phyloP scores from a whole-genome alignment of 2,329 filamentous ascomycete genomes.

The Fusarium sp. region DNA sequence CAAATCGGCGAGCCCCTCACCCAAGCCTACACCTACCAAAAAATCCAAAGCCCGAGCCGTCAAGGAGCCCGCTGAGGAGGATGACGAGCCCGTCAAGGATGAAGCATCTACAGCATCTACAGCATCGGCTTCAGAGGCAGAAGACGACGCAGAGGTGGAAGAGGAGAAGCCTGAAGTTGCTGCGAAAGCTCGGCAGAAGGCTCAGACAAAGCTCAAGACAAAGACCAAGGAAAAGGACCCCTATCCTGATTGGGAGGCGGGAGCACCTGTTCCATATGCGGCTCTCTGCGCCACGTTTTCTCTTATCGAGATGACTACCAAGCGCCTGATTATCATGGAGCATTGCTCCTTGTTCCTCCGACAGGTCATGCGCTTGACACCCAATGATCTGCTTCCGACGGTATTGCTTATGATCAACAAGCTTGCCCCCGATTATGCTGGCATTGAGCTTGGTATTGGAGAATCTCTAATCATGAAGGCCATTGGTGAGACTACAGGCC shows the following conservation, averaged over 20 bases:
- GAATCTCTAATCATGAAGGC: conserved; percentile 99
- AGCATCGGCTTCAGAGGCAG: conserved; percentile 55
- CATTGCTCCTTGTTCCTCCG: conserved; percentile 92
- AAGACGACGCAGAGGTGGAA: conserved; percentile 61
- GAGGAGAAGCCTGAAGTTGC: conserved; percentile 77
- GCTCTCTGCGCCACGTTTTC: conserved; percentile 96
- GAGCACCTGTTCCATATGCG: conserved; percentile 91
- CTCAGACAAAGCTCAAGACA: conserved; percentile 80
- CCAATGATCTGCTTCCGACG: conserved; percentile 86
- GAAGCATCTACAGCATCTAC: conserved; percentile 45
- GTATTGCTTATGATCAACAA: conserved; percentile 98
- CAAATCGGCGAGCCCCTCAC: conserved; percentile 35
- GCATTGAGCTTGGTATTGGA: conserved; percentile 97
- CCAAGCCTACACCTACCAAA: conserved; percentile 41
- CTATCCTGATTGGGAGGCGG: conserved; percentile 95
- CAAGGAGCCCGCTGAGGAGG: conserved; percentile 27
- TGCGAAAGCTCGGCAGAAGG: conserved; percentile 81
- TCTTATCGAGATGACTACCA: conserved; percentile 93
- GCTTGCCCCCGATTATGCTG: conserved; percentile 94
- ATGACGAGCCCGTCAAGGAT: conserved; percentile 45
- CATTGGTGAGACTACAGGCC: conserved; percentile 92
- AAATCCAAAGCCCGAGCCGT: conserved; percentile 26
- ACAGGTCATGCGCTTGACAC: conserved; percentile 93
- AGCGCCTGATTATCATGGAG: conserved; percentile 87
- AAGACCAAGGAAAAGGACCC: conserved; percentile 72